Conservation (phyloP, 768 basidiomycete genomes). For the Rhodosporidiobolus odoratus region DNA sequence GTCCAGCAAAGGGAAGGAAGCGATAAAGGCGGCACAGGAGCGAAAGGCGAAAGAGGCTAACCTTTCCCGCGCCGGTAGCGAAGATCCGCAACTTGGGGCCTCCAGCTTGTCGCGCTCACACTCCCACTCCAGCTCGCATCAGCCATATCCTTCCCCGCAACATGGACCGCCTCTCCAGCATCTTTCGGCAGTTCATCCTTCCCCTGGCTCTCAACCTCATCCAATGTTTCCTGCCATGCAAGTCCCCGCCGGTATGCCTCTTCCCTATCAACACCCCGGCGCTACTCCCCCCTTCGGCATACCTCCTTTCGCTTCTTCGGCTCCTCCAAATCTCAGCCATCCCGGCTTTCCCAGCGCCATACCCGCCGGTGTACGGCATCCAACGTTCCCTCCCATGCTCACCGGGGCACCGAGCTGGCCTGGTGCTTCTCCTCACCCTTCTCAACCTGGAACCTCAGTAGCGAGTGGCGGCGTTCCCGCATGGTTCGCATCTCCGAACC, state of each 20-base stretch:
- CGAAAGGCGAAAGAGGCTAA: slow-evolving; percentile 1
- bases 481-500: slow-evolving; percentile 27
- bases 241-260: too few species aligned
- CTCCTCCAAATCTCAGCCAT: background rate
- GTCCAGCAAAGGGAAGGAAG: slow-evolving; percentile 22
- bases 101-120: background rate
- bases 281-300: background rate
- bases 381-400: background rate
- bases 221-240: too few species aligned
- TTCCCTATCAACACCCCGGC: too few species aligned
- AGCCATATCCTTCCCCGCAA: background rate
- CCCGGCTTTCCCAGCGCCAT: background rate
- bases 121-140: background rate
- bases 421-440: background rate
- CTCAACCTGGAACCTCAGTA: background rate
- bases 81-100: background rate
- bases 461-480: slow-evolving; percentile 15
- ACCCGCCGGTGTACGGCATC: background rate
- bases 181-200: background rate
- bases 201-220: too few species aligned
- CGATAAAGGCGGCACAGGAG: slow-evolving; percentile 10
- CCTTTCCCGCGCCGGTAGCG: background rate
- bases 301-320: too few species aligned
- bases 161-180: background rate
- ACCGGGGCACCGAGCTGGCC: background rate